Evolutionary conservation across 306 rosid genomes (phyloP).

Genomic region (Cucumis hystrix): DNA sequence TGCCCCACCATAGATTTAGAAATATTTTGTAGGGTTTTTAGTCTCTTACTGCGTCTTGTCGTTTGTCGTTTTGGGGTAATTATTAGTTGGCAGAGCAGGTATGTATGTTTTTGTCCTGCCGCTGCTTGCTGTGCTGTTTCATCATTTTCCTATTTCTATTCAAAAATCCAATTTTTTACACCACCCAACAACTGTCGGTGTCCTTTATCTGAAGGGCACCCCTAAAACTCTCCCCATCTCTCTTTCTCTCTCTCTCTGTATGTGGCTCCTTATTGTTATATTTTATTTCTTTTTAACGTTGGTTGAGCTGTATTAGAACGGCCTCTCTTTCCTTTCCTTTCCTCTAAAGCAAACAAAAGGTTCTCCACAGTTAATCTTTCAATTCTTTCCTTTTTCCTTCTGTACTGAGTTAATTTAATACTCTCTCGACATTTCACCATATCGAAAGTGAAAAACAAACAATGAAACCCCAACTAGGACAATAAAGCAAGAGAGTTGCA

Average conservation of each 20-base stretch:
- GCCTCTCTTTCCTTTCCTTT: not conserved
- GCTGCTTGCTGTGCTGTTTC: constrained; percentile 18
- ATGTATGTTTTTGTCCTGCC: constrained; percentile 29
- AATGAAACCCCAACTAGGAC: not conserved
- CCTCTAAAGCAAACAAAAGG: constrained; percentile 2
- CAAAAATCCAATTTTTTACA: not conserved
- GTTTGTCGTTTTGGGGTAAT: constrained; percentile 23
- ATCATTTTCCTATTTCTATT: not conserved
- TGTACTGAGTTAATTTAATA: not conserved
- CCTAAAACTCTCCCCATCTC: not conserved
- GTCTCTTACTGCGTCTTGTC: constrained; percentile 26
- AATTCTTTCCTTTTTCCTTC: not conserved
- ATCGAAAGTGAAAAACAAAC: not conserved
- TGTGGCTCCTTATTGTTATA: not conserved
- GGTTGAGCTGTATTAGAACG: not conserved
- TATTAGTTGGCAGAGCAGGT: constrained; percentile 79
- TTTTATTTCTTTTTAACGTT: not conserved
- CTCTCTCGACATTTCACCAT: not conserved
- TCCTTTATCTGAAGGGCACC: not conserved
- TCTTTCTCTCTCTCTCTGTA: not conserved
- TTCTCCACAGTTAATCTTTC: not conserved
- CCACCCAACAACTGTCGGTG: not conserved
- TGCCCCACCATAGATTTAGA: constrained; percentile 11
- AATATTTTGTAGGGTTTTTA: constrained; percentile 8
- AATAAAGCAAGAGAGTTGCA: not conserved